These are phyloP conservation scores for Yamadazyma spencermartinsiae DNA, from an alignment of 1,139 yeast species.

Conservation along the genomic window DNA sequence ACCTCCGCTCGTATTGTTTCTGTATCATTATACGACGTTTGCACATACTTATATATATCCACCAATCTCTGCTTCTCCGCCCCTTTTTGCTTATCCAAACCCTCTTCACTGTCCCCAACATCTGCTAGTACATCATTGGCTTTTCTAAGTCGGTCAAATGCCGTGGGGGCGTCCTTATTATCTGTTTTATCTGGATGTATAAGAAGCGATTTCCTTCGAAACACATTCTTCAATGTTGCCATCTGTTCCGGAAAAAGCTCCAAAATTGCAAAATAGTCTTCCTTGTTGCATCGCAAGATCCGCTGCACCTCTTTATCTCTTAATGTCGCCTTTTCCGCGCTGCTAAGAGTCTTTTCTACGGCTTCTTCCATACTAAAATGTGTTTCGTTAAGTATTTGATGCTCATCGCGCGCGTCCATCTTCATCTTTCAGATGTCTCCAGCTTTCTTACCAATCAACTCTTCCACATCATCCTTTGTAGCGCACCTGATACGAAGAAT, in stretches of 20 bases:
- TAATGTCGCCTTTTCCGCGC: constrained; percentile 36
- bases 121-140: constrained; percentile 30
- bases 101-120: constrained; percentile 13
- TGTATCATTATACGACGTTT: constrained; percentile 4
- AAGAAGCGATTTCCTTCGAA: constrained; percentile 58
- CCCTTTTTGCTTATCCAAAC: constrained; percentile 21
- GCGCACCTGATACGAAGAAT: constrained; percentile 2
- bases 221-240: constrained; percentile 44
- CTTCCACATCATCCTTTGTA: no score
- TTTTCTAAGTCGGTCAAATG: constrained; percentile 55
- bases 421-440: no score
- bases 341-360: constrained; percentile 35
- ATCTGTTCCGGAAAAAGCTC: constrained; percentile 49
- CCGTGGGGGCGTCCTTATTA: constrained; percentile 57
- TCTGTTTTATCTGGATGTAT: constrained; percentile 70
- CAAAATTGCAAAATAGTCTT: constrained; percentile 58
- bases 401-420: no score
- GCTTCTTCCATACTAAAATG: no score
- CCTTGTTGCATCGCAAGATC: constrained; percentile 44
- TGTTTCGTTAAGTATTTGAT: no score
- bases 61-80: constrained; percentile 40
- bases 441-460: no score
- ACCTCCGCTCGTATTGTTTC: constrained; percentile 21
- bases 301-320: constrained; percentile 59
- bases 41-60: constrained; percentile 42